phyloP scores from a whole-genome alignment of 768 basidiomycete species.

The Lactifluus rugatus region DNA sequence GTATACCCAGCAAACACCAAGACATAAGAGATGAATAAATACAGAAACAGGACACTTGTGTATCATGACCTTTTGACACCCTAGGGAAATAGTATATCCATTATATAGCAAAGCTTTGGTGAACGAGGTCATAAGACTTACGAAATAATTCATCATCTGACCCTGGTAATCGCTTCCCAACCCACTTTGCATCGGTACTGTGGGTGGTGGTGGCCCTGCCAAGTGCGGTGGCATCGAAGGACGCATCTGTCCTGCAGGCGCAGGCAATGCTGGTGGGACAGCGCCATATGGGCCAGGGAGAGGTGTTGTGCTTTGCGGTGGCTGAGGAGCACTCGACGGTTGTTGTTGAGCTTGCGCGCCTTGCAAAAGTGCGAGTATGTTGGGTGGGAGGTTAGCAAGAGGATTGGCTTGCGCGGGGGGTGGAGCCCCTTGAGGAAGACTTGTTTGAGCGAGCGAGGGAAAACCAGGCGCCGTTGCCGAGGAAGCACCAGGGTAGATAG shows the following conservation, averaged over 20 bases:
- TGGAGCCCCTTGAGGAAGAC: conserved; percentile 10
- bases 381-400: conserved; percentile 12
- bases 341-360: conserved; percentile 16
- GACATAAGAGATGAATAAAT: conserved; percentile 14
- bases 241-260: conserved; percentile 38
- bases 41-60: background rate
- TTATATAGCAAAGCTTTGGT: background rate
- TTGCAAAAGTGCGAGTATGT: conserved; percentile 19
- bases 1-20: background rate
- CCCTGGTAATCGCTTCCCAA: conserved; percentile 35
- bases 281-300: conserved; percentile 6
- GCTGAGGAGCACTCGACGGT: conserved; percentile 19
- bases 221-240: conserved; percentile 37
- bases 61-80: conserved; percentile 9
- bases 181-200: conserved; percentile 17
- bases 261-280: conserved; percentile 23
- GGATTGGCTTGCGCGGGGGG: conserved; percentile 8
- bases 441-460: conserved; percentile 13
- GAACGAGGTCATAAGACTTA: conserved; percentile 27
- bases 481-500: conserved; percentile 6
- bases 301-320: conserved; percentile 7
- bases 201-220: conserved; percentile 28
- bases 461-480: conserved; percentile 16
- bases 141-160: conserved; percentile 62
- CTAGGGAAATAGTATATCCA: background rate